Conservation (phyloP, 1,139 yeast genomes). For the Zygosaccharomyces pseudobailii region DNA sequence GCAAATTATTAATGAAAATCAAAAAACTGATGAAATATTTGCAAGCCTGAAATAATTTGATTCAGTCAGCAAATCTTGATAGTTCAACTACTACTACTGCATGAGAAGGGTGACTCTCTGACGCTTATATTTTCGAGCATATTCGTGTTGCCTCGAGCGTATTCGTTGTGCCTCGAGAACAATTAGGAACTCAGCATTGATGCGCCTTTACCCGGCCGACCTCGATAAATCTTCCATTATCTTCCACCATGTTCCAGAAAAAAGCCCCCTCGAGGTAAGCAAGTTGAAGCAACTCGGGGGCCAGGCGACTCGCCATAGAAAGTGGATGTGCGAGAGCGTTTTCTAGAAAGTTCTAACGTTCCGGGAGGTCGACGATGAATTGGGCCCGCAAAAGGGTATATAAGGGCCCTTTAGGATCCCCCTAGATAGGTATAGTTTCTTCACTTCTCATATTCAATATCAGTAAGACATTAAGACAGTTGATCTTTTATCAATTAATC, state of each 20-base stretch:
- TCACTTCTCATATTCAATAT: neutral
- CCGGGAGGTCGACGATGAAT: neutral
- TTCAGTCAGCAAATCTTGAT: no score
- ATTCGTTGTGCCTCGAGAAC: neutral
- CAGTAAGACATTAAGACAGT: conserved; percentile 4
- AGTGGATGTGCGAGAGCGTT: neutral
- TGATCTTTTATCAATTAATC: conserved; percentile 1
- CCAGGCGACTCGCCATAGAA: neutral
- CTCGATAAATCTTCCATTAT: neutral
- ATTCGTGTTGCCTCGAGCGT: no score
- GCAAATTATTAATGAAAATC: no score
- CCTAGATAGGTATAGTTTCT: neutral
- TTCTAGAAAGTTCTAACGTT: conserved; percentile 3
- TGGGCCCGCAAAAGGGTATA: neutral
- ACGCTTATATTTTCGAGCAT: no score
- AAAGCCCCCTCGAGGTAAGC: neutral
- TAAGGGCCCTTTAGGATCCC: neutral
- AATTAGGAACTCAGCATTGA: neutral
- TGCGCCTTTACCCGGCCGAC: neutral
- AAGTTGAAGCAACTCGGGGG: neutral
- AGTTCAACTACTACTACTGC: no score
- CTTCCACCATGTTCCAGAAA: neutral
- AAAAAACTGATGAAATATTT: no score
- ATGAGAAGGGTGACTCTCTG: no score
- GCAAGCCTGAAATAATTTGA: no score